These are phyloP conservation scores for Salicornia ramosissima DNA, from an alignment of 148 eudicot genomes.

Conservation along the genomic window DNA sequence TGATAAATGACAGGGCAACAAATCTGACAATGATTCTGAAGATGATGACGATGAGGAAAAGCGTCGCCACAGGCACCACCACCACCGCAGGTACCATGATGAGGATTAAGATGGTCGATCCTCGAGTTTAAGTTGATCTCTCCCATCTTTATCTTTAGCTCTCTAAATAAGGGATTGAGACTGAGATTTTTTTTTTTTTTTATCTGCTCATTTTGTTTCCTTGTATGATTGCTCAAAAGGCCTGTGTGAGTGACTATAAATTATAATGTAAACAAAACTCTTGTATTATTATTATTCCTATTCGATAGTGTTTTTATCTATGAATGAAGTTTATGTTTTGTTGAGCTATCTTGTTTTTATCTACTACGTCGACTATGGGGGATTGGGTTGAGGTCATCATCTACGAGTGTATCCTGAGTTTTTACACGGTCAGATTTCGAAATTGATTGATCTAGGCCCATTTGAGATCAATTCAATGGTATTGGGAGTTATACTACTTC, in stretches of 20 bases:
- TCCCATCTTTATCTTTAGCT: neutral
- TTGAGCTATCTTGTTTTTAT: too few species aligned
- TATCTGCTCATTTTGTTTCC: neutral
- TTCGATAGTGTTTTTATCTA: neutral
- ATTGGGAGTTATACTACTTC: too few species aligned
- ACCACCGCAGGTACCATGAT: slow-evolving; percentile 29
- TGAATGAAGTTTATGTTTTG: neutral
- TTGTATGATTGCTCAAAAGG: slow-evolving; percentile 14
- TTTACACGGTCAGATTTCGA: too few species aligned
- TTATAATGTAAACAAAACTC: neutral
- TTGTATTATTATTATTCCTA: slow-evolving; percentile 18
- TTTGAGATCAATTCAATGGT: too few species aligned
- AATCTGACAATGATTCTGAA: slow-evolving; percentile 24
- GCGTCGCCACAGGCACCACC: slow-evolving; percentile 22
- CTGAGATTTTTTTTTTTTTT: too few species aligned
- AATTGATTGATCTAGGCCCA: too few species aligned
- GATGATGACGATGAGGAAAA: slow-evolving; percentile 29
- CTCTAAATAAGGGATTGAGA: slow-evolving; percentile 20
- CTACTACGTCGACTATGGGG: too few species aligned
- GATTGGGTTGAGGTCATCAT: too few species aligned
- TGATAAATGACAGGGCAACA: slow-evolving; percentile 13
- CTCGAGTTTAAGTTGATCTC: slow-evolving; percentile 10
- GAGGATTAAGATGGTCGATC: slow-evolving; percentile 12
- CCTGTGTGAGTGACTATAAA: slow-evolving; percentile 5
- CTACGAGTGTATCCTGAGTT: too few species aligned